Evolutionary conservation across 371 early-diverging fungal species (phyloP).

Genomic region (Syncephalastrum monosporum): DNA sequence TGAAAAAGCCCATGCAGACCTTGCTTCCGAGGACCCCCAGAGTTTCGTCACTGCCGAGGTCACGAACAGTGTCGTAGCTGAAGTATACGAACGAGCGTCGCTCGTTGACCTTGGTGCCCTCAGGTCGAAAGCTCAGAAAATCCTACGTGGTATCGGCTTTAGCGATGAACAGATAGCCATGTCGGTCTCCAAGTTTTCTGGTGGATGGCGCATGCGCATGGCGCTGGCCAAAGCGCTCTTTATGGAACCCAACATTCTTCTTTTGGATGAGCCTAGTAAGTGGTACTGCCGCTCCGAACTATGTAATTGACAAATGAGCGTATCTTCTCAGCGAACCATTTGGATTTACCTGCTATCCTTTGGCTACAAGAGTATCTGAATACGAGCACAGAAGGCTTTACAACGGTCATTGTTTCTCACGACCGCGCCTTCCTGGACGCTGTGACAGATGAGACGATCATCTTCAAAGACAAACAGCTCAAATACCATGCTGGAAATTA

Average conservation of each 20-base stretch:
- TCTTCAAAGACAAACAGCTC: slow-evolving; percentile 61
- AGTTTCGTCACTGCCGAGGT: slow-evolving; percentile 47
- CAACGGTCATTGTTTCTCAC: slow-evolving; percentile 78
- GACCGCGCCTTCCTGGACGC: slow-evolving; percentile 75
- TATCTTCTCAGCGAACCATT: slow-evolving; percentile 58
- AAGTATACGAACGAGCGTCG: slow-evolving; percentile 46
- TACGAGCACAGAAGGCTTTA: slow-evolving; percentile 50
- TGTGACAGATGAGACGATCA: slow-evolving; percentile 71
- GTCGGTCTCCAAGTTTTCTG: slow-evolving; percentile 64
- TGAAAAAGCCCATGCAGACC: slow-evolving; percentile 51
- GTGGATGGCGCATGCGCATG: slow-evolving; percentile 91
- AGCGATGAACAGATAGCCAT: slow-evolving; percentile 34
- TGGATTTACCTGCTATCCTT: slow-evolving; percentile 77
- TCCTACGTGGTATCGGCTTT: slow-evolving; percentile 65
- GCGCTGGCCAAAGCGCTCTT: slow-evolving; percentile 83
- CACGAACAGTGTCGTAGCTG: slow-evolving; percentile 57
- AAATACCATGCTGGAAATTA: slow-evolving; percentile 76
- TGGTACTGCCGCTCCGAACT: not conserved
- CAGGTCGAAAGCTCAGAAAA: slow-evolving; percentile 59
- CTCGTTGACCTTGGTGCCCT: slow-evolving; percentile 51
- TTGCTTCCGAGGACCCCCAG: slow-evolving; percentile 34
- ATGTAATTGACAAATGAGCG: not conserved
- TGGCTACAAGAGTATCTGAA: slow-evolving; percentile 78
- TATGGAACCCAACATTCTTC: slow-evolving; percentile 72
- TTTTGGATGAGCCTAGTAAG: slow-evolving; percentile 84